Percentiles rank a stretch among this genome's conserved stretches.
Conservation (phyloP, 108 stramenopile species). For the Skeletonema costatum region DNA sequence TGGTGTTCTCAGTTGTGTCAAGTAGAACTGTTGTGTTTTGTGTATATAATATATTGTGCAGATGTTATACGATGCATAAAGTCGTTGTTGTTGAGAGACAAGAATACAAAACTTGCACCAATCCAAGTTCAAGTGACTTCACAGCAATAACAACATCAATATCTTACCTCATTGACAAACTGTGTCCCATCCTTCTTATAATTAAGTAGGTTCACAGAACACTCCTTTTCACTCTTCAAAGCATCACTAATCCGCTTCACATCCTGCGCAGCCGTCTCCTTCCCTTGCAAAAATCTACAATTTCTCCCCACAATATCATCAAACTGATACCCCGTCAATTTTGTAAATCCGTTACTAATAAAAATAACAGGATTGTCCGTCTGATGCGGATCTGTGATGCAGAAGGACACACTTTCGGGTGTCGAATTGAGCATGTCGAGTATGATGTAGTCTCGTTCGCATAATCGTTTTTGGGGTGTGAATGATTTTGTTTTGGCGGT, state of each 20-base stretch:
- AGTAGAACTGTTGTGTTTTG: slow-evolving; percentile 9
- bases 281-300: slow-evolving; percentile 46
- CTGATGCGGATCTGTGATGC: slow-evolving; percentile 40
- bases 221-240: slow-evolving; percentile 15
- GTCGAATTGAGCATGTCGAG: slow-evolving; percentile 46
- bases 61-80: no score
- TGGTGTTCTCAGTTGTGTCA: slow-evolving; percentile 6
- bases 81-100: no score
- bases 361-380: slow-evolving; percentile 41
- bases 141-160: background rate
- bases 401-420: slow-evolving; percentile 28
- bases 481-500: slow-evolving; percentile 9
- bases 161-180: slow-evolving; percentile 20
- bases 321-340: slow-evolving; percentile 31
- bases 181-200: slow-evolving; percentile 29
- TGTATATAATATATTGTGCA: no score
- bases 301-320: slow-evolving; percentile 38
- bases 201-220: slow-evolving; percentile 28
- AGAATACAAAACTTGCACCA: background rate
- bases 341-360: slow-evolving; percentile 34
- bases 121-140: background rate
- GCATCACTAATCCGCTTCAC: slow-evolving; percentile 14
- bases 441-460: slow-evolving; percentile 35
- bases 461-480: slow-evolving; percentile 23
- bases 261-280: slow-evolving; percentile 10